These are phyloP conservation scores for Sporobolomyces roseus DNA, from an alignment of 768 basidiomycete genomes.

Conservation along the genomic window DNA sequence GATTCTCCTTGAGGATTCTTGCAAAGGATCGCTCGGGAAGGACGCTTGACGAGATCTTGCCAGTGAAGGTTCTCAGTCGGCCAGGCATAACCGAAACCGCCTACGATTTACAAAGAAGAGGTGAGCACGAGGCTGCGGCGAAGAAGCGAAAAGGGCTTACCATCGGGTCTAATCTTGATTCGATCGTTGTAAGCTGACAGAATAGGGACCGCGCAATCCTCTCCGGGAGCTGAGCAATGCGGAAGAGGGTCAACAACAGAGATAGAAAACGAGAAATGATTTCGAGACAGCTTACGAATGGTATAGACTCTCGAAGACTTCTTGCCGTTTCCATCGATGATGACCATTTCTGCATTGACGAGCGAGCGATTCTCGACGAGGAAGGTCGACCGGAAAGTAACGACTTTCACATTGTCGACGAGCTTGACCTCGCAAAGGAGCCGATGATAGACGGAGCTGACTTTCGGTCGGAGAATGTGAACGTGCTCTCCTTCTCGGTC, in stretches of 20 bases:
- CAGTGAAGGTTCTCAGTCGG: constrained; percentile 72
- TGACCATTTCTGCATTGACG: constrained; percentile 83
- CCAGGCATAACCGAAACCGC: constrained; percentile 96
- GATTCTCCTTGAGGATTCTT: constrained; percentile 78
- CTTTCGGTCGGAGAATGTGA: constrained; percentile 76
- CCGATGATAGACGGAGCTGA: constrained; percentile 68
- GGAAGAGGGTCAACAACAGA: too few relatives aligned
- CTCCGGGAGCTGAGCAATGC: constrained; percentile 63
- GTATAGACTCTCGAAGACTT: constrained; percentile 76
- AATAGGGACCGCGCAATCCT: constrained; percentile 82
- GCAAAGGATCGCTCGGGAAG: constrained; percentile 72
- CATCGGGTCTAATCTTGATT: constrained; percentile 84
- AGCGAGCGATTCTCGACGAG: constrained; percentile 84
- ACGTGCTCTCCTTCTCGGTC: constrained; percentile 89
- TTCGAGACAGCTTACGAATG: constrained; percentile 60
- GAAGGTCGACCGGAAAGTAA: constrained; percentile 88
- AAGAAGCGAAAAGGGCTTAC: constrained; percentile 46
- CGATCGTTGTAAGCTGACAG: constrained; percentile 77
- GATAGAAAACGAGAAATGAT: too few relatives aligned
- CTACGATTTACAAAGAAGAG: constrained; percentile 51
- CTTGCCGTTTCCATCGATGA: constrained; percentile 80
- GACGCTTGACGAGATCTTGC: constrained; percentile 74
- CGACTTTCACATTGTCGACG: constrained; percentile 85
- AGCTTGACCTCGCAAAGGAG: constrained; percentile 84
- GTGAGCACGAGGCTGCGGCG: too few relatives aligned